Base-by-base conservation (phyloP, 1,284 basidiomycete genomes). In the Puccinia hordei region DNA sequence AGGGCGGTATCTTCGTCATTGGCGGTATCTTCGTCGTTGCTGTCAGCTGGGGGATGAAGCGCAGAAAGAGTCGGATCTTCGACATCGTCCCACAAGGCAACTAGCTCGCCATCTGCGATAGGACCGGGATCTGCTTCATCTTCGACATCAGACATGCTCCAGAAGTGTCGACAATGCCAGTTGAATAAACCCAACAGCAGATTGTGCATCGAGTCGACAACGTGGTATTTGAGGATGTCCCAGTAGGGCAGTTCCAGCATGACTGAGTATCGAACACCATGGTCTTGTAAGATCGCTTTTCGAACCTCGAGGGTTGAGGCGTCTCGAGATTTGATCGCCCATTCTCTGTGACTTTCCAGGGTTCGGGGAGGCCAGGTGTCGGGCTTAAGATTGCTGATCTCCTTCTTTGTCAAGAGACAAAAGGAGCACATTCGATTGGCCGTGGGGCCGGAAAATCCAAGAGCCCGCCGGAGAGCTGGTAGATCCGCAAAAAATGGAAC, bases 191-290 rank as follows among this genome's bases (percentile, higher is more conserved):
- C 72, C 27, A 74, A 38, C 0, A 76, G n/a, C 10, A 76, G 55
- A 35, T 76, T 76, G 41, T 76, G 74, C 74, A 76, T 76, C 0
- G 74, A 19, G n/a, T 76, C 61, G 4, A 76, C 61, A 3, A 76
- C 73, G 27, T 76, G 73, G 51, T 53, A 49, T 4, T 76, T 61
- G 10, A 77, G 12, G n/a, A 77, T 77, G 24, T 77, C 19, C 75
- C 75, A 77, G 19, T 77, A 77, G 1, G 61, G 61, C 30, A 77
- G n/a, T 30, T 77, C 49, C 10, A 66, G 30, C 63, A 77, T 46
- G 8, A 77, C 57, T 10, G 63, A 77, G 24, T 77, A 77, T 41
- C 74, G 17, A 10, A 68, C 61, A 35, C 74, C 46, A 38, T 77
- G 33, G 1, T 38, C 27, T 15, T 4, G 38, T 9, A 72, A 24